These are phyloP conservation scores for Boletus subcaerulescens DNA, from an alignment of 768 basidiomycete genomes.

Conservation along the genomic window DNA sequence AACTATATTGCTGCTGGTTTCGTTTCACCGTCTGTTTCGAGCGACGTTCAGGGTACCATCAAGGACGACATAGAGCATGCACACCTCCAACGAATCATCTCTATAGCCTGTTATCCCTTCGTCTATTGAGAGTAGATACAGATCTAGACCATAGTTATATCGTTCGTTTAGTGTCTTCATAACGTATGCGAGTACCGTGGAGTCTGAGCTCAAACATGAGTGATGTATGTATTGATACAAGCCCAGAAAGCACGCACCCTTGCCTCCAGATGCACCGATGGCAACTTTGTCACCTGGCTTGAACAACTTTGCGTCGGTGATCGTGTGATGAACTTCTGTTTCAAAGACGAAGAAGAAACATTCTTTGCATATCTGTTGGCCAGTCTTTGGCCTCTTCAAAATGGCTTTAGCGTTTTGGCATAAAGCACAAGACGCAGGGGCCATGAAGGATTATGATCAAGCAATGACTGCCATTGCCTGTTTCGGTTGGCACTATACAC, in stretches of 20 bases:
- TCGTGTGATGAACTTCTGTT: constrained; percentile 97
- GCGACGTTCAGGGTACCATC: neutral
- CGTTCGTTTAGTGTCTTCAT: constrained; percentile 95
- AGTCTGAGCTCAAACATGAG: constrained; percentile 54
- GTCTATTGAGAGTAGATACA: constrained; percentile 94
- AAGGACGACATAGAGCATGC: constrained; percentile 6
- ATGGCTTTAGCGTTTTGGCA: constrained; percentile 79
- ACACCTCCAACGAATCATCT: constrained; percentile 93
- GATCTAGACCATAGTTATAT: constrained; percentile 86
- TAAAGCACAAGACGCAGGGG: constrained; percentile 75
- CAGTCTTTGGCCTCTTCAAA: constrained; percentile 92
- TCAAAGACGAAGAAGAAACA: constrained; percentile 98
- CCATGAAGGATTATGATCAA: constrained; percentile 46
- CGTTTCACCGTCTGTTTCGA: constrained; percentile 85
- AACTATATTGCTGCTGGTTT: constrained; percentile 91
- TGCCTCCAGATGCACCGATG: constrained; percentile 97
- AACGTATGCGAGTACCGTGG: constrained; percentile 95
- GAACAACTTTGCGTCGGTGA: constrained; percentile 79
- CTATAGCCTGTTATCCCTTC: constrained; percentile 98
- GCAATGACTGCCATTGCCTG: neutral
- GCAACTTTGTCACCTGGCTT: constrained; percentile 88
- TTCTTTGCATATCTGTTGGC: constrained; percentile 93
- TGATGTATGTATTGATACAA: neutral
- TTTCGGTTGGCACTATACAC: neutral
- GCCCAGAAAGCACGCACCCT: constrained; percentile 54